phyloP scores from a whole-genome alignment of 352 stramenopile species.

The Paralagenidium karlingii region DNA sequence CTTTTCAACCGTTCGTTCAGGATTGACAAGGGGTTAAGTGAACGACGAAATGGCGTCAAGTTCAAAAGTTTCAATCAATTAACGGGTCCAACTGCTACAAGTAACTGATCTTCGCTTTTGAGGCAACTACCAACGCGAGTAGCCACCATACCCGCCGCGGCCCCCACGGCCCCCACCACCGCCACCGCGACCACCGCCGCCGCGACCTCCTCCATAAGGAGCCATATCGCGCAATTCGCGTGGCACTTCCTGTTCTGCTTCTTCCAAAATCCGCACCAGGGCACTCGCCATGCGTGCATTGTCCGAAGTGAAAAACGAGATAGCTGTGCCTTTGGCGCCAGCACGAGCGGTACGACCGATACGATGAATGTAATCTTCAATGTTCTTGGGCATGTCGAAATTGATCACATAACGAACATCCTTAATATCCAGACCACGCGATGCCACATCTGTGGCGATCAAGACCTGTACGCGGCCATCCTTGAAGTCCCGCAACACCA shows the following conservation, averaged over 20 bases:
- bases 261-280: slow-evolving; percentile 82
- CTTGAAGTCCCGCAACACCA: slow-evolving; percentile 96
- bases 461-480: slow-evolving; percentile 90
- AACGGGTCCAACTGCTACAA: too few relatives aligned
- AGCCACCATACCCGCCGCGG: slow-evolving; percentile 14
- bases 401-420: slow-evolving; percentile 99
- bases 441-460: slow-evolving; percentile 99
- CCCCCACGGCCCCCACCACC: slow-evolving; percentile 41
- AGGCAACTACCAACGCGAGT: slow-evolving; percentile 10
- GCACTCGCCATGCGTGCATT: slow-evolving; percentile 72
- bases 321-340: slow-evolving; percentile 87
- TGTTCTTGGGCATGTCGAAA: slow-evolving; percentile 98
- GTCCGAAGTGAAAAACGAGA: slow-evolving; percentile 93
- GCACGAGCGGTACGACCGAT: slow-evolving; percentile 98
- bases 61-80: background rate
- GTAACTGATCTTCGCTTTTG: too few relatives aligned
- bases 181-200: slow-evolving; percentile 33
- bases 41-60: too few relatives aligned
- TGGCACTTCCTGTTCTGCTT: slow-evolving; percentile 85
- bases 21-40: too few relatives aligned
- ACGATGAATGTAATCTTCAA: slow-evolving; percentile 98
- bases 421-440: slow-evolving; percentile 98
- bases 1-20: too few relatives aligned
- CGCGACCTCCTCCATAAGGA: slow-evolving; percentile 40
- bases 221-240: slow-evolving; percentile 62